A percentile compares a stretch with the other conserved stretches of the same genome.
Conservation (phyloP, 345 rosid genomes). For the Acer saccharum region DNA sequence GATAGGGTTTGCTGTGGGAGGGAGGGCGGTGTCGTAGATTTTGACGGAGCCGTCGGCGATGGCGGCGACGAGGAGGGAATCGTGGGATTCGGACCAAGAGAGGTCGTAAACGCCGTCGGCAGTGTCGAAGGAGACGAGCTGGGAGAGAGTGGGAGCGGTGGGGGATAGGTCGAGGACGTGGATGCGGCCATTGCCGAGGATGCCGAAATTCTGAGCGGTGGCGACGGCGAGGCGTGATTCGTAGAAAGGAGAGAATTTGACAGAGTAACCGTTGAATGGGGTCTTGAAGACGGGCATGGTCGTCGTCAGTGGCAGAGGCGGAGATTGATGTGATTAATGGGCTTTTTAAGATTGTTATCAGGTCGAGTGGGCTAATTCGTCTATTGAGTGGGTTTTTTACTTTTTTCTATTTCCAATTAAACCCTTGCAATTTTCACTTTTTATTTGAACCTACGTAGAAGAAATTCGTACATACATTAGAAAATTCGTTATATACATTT, state of each 20-base stretch:
- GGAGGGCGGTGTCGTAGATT: slow-evolving; percentile 75
- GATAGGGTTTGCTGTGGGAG: slow-evolving; percentile 72
- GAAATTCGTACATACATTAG: too few species aligned
- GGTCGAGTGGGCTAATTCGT: too few species aligned
- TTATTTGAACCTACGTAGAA: too few species aligned
- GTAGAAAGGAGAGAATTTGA: slow-evolving; percentile 86
- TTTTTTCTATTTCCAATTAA: too few species aligned
- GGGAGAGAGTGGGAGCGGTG: slow-evolving; percentile 49
- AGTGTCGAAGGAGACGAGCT: slow-evolving; percentile 66
- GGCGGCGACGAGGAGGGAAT: slow-evolving; percentile 80
- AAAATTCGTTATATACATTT: too few species aligned
- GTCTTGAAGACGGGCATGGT: slow-evolving; percentile 80
- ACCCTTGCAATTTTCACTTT: too few species aligned
- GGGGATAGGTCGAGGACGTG: slow-evolving; percentile 84
- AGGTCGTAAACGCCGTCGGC: slow-evolving; percentile 90
- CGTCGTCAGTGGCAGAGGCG: background rate
- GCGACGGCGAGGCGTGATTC: slow-evolving; percentile 88
- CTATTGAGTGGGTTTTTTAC: too few species aligned
- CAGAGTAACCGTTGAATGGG: slow-evolving; percentile 88
- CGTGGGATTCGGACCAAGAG: slow-evolving; percentile 95
- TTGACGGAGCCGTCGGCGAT: slow-evolving; percentile 87
- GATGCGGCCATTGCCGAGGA: slow-evolving; percentile 90
- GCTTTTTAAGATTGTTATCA: background rate
- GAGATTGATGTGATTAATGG: background rate
- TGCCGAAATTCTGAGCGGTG: slow-evolving; percentile 92